Base-by-base conservation (phyloP, 2,329 filamentous ascomycete genomes). In the Verticillium alfalfae region DNA sequence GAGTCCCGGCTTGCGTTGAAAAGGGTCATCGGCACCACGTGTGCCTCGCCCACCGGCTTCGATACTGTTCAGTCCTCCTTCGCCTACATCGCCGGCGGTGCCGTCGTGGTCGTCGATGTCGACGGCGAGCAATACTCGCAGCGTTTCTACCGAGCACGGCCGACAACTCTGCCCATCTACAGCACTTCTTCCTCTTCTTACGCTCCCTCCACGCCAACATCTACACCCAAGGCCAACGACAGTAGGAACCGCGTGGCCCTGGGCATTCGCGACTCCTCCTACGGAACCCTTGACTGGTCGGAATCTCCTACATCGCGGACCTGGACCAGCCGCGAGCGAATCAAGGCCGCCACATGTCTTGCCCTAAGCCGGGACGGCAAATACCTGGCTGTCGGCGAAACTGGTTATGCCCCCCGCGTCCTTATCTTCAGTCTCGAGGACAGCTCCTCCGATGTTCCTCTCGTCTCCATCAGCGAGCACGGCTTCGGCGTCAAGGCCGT, bases 321-420 rank as follows among this genome's bases (percentile, higher is more conserved):
- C 13, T 94, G 92, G 89, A 93, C 91, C 1, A 95, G 92, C 61
- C 87, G 92, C 66, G 95, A 98, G 74, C 87, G 93, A 67, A 93
- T 98, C 72, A 98, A 98, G 77, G 91, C 95, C 18, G 92, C 93
- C 2, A 97, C 93, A 5, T 96, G 93, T 70, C 84, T 99, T 34
- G 89, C 92, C 26, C 83, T 99, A 66, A 97, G 93, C 71, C 87
- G 88, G 1, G 93, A 97, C 75, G 93, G 91, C 37, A 90, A 86
- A 68, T 96, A 90, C 71, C 81, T 99, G 59, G 95, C 94, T 9
- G 90, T 98, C 3, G 95, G 95, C 69, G 95, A 99, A 84, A 96
- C 93, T 3, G 95, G 95, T 26, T 97, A 98, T 75, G 91, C 89
- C 60, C 95, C 95, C 6, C 85, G 95, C 60, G 92, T 99, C 26